Evolutionary conservation across 2,329 filamentous ascomycete genomes (phyloP), one percentile per base, ranked within the genome.

Genomic region (Allantophomopsis lycopodina): DNA sequence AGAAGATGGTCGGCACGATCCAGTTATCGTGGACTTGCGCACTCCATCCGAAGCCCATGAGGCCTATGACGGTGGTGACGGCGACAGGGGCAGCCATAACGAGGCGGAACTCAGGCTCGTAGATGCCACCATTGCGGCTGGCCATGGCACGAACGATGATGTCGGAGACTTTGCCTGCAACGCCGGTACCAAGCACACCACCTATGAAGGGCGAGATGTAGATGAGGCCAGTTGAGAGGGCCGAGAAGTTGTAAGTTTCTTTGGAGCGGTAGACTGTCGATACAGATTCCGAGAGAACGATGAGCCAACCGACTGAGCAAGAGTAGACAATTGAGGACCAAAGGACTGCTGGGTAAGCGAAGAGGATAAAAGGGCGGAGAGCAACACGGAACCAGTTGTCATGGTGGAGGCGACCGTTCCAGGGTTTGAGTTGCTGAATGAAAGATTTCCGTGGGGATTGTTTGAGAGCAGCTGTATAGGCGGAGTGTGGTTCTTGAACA

Each of bases 41-140:
- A 8, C 82, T 87, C 91, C 89, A 96, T n/a, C 89, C 89, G 53
- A 91, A 96, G 2, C 87, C 89, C 78, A 95, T 94, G 13, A 96
- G 71, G 0, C 91, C 91, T 23, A 89, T 76, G 1, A 79, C 76
- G 0, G 88, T 95, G 3, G 77, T 76, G 40, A 95, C 52, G 1
- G 80, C 66, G 23, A 95, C 79, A 0, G 88, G 89, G 3, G 80
- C 60, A 0, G 77, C 84, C 89, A 96, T 94, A 34, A 94, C 71
- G 0, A 94, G 71, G 6, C 88, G 76, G 54, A 93, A 96, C 58
- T 96, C 89, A 1, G 89, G 89, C 58, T 96, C 89, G 56, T 95
- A 96, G 2, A 96, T 66, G 2, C 89, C 89, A n/a, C 84, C 86
- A 49, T 96, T 96, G 20, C 79, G 77, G 30, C 79, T 73, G 2